These are phyloP conservation scores for Boletus sp. DNA, from an alignment of 1,284 basidiomycete genomes.

Conservation along the genomic window DNA sequence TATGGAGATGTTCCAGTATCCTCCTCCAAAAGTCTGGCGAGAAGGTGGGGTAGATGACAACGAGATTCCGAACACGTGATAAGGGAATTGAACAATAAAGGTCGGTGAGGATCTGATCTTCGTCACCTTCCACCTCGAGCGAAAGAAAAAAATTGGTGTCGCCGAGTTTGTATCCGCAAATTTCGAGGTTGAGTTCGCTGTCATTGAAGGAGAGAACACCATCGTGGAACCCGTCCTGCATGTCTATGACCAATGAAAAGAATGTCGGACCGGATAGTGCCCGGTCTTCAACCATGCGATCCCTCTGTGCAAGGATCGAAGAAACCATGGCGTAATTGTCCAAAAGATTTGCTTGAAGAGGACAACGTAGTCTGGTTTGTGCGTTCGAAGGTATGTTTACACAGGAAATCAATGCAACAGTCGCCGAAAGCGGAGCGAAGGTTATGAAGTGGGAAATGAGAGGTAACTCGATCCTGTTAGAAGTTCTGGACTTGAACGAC, in stretches of 20 bases:
- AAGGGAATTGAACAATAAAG: constrained; percentile 3
- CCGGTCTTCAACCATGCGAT: not conserved
- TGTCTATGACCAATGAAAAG: not conserved
- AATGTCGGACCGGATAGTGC: not conserved
- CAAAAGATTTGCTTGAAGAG: not conserved
- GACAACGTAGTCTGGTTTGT: not conserved
- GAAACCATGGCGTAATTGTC: not conserved
- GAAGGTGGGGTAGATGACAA: not conserved
- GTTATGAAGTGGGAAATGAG: not conserved
- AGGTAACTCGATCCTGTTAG: constrained; percentile 1
- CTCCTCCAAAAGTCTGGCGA: constrained; percentile 2
- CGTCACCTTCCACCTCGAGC: not conserved
- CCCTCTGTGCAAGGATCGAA: not conserved
- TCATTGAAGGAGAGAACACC: not conserved
- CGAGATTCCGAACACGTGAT: not conserved
- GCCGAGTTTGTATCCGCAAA: not conserved
- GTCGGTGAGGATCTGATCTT: not conserved
- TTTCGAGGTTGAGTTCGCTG: no score
- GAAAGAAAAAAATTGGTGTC: not conserved
- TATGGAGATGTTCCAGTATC: not conserved
- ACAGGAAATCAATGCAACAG: not conserved
- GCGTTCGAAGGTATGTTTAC: not conserved
- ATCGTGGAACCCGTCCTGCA: no score
- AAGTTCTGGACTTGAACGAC: not conserved
- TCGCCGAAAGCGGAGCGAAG: not conserved